Percentiles rank a stretch among this genome's conserved stretches.
phyloP scores from a whole-genome alignment of 768 basidiomycete genomes.

The Mycena filopes region DNA sequence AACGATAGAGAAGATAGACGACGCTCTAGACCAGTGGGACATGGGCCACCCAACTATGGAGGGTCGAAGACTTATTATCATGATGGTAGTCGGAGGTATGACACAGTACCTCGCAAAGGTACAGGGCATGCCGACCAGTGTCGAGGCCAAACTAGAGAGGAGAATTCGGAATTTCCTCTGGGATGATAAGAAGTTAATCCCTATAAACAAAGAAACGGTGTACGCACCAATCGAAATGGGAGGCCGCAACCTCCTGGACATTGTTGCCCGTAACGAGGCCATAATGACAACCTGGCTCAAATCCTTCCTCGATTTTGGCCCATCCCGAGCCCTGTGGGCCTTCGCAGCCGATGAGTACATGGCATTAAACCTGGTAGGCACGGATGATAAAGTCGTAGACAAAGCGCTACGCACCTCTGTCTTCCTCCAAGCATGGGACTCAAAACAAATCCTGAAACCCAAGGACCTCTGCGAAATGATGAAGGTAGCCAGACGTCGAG shows the following conservation, averaged over 20 bases:
- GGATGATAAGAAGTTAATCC: constrained; percentile 17
- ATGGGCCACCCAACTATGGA: too few species aligned
- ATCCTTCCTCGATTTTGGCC: background rate
- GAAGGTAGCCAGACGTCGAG: background rate
- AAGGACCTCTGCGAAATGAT: background rate
- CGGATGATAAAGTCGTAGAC: background rate
- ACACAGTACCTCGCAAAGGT: too few species aligned
- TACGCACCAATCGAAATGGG: too few species aligned
- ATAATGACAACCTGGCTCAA: too few species aligned
- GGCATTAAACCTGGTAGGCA: background rate
- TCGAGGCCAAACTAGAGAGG: constrained; percentile 35
- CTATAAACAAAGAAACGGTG: constrained; percentile 35
- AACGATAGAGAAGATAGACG: too few species aligned
- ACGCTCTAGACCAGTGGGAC: too few species aligned
- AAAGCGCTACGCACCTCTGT: background rate
- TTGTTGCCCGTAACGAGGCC: too few species aligned
- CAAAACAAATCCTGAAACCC: background rate
- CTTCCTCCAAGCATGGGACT: constrained; percentile 5
- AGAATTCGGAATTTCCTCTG: constrained; percentile 42
- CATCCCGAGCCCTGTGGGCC: background rate
- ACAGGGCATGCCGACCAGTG: constrained; percentile 47
- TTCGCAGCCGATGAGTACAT: background rate
- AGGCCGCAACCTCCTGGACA: too few species aligned
- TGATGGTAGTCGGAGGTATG: too few species aligned
- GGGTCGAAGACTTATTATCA: too few species aligned